Base-by-base conservation (phyloP, 208 protist genomes). In the Leishmania lainsoni region DNA sequence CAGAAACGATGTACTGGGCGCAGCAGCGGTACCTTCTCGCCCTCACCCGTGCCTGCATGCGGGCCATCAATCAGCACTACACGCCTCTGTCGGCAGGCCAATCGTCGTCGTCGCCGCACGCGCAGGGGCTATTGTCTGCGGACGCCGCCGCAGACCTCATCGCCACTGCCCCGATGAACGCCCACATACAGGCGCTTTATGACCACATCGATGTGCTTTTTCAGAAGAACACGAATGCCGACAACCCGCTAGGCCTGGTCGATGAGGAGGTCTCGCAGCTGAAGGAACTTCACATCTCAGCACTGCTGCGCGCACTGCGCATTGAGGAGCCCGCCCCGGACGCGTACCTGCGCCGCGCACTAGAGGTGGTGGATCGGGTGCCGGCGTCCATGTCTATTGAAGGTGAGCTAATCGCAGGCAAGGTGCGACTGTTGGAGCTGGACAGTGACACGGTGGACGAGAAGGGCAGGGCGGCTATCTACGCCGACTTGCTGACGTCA, bases 401-500 rank as follows among this genome's bases (percentile, higher is more conserved):
- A 73, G 90, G 83, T 3, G 92, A 97, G 80, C 81, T 97, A 14
- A 79, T 97, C 39, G 82, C 82, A 2, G 94, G 87, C 0, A 97
- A 97, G 78, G 89, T 93, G 9, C 75, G 77, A 6, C 82, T 97
- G 56, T 83, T 97, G 0, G 88, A 95, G 39, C 84, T 97, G 10
- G 88, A 95, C 68, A 82, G 87, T 42, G 91, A 95, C 79, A 70
- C 83, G 9, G 86, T 92, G 22, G 86, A 95, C 42, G 84, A 89
- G 22, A 83, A 89, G 26, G 90, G 88, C 49, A 72, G 82, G 2
- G 80, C 84, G 10, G 84, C 91, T 10, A 84, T 97, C 48, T 97
- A 96, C 72, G 88, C 87, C 22, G 93, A 97, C 75, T 68, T 97
- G 17, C 58, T 97, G 9, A 81, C 86, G 32, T 96, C 94, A 20